These are phyloP conservation scores for Blumeriella jaapii DNA, from an alignment of 2,329 filamentous ascomycete species.

Conservation along the genomic window DNA sequence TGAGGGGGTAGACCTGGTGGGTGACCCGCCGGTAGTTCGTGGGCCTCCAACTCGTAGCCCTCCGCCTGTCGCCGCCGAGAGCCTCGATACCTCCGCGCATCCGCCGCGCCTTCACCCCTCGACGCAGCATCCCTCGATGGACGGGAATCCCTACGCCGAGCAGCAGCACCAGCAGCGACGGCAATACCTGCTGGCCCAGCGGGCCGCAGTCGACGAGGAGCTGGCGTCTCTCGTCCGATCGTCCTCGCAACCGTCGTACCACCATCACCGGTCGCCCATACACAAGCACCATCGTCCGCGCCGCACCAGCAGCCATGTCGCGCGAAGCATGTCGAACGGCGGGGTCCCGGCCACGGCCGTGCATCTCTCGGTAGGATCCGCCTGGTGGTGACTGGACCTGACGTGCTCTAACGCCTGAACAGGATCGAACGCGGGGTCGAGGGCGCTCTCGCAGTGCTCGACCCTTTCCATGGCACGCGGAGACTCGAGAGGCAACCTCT, in stretches of 20 bases:
- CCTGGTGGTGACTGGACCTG: slow-evolving; percentile 8
- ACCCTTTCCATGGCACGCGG: slow-evolving; percentile 23
- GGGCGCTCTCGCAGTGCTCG: slow-evolving; percentile 23
- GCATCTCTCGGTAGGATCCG: slow-evolving; percentile 20
- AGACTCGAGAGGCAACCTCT: slow-evolving; percentile 21
- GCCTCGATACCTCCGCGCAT: too few species aligned
- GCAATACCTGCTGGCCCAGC: slow-evolving; percentile 18
- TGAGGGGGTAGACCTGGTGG: too few species aligned
- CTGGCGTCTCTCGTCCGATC: slow-evolving; percentile 14
- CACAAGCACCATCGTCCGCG: slow-evolving; percentile 22
- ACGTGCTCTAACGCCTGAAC: slow-evolving; percentile 16
- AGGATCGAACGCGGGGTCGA: slow-evolving; percentile 20
- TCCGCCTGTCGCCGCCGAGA: too few species aligned
- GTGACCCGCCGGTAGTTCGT: too few species aligned
- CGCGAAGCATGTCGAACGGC: slow-evolving; percentile 23
- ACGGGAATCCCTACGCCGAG: not conserved
- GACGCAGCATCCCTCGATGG: slow-evolving; percentile 15
- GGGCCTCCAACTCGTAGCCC: too few species aligned
- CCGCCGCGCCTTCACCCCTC: slow-evolving; percentile 2
- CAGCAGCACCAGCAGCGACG: slow-evolving; percentile 11
- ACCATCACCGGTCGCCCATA: slow-evolving; percentile 20
- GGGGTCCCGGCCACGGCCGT: slow-evolving; percentile 21
- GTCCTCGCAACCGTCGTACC: slow-evolving; percentile 9
- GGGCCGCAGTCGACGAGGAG: slow-evolving; percentile 21
- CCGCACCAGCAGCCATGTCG: slow-evolving; percentile 19